Evolutionary conservation across 176 grass and related monocot species (phyloP), one percentile per base, ranked within the genome.

Genomic region (Zea luxurians): DNA sequence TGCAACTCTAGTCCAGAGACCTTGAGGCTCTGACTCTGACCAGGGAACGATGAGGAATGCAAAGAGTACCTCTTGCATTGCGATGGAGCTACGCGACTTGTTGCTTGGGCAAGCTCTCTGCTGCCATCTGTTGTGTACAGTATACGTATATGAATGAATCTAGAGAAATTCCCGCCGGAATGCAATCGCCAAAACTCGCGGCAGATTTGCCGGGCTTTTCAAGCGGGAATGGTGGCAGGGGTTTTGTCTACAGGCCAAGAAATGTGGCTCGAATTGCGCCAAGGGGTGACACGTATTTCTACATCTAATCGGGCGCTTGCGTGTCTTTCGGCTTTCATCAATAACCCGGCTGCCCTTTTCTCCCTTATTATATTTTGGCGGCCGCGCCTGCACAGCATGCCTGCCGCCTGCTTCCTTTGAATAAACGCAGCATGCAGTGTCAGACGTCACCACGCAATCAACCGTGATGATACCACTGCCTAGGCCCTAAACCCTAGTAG

Each of bases 211-310:
- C 71, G 49, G 48, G 17, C 43, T 53, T 10, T 50, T 50, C 44
- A 81, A 72, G 78, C 71, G 37, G 69, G 36, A 36, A 48, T 34
- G 61, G 64, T 53, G n/a, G 63, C 53, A 13, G 48, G 10, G 4
- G 57, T 37, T 13, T 68, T 53, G 71, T 63, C 78, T 21, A 54
- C 71, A 15, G 78, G 20, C 84, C 84, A 64, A 54, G 58, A 80
- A 77, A 86, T 63, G 46, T 17, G 64, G 84, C 84, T 12, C 57
- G 0, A 82, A 58, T 78, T 55, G 79, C 40, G 85, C 70, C 53
- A 64, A 64, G 65, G 78, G 78, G 57, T 71, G 73, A 71, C 21
- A 71, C 21, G 66, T 70, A 65, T 77, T 77, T 40, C 34, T 40
- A 40, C 1, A 40, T 40, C 38, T 86, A 73, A 48, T 73, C 7